These are phyloP conservation scores for Secale cereale DNA, from an alignment of 176 grass and related monocot species.

Conservation along the genomic window DNA sequence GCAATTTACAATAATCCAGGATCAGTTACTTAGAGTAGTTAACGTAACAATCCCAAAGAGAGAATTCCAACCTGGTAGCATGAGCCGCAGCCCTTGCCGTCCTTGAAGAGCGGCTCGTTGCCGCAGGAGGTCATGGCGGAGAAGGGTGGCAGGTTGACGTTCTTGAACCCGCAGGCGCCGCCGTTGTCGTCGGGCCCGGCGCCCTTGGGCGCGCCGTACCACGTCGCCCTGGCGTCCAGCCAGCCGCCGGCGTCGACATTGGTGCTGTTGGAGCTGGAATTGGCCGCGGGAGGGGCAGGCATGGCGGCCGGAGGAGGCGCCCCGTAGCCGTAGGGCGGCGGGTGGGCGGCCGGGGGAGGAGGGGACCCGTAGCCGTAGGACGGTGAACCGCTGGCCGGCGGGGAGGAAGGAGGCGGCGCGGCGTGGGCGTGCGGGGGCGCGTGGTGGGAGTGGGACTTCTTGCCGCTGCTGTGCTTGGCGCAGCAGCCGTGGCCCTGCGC, in stretches of 20 bases:
- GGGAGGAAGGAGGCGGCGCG: background rate
- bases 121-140: constrained; percentile 59
- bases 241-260: background rate
- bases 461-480: constrained; percentile 7
- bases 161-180: constrained; percentile 63
- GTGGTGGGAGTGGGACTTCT: background rate
- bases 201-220: constrained; percentile 62
- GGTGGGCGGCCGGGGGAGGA: background rate
- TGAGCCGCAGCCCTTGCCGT: constrained; percentile 51
- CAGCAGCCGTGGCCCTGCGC: background rate
- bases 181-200: constrained; percentile 54
- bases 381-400: background rate
- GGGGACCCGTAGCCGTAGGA: background rate
- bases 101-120: constrained; percentile 45
- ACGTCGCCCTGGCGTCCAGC: constrained; percentile 47
- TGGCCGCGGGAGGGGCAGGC: background rate
- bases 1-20: background rate
- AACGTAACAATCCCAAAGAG: background rate
- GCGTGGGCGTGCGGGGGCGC: background rate
- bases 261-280: background rate
- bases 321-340: background rate
- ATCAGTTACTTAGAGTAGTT: background rate
- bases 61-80: constrained; percentile 34
- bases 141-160: constrained; percentile 46
- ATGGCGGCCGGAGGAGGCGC: too few species aligned